These are phyloP conservation scores for Saccharomyces hybrid DNA, from an alignment of 1,139 yeast genomes.

Conservation along the genomic window DNA sequence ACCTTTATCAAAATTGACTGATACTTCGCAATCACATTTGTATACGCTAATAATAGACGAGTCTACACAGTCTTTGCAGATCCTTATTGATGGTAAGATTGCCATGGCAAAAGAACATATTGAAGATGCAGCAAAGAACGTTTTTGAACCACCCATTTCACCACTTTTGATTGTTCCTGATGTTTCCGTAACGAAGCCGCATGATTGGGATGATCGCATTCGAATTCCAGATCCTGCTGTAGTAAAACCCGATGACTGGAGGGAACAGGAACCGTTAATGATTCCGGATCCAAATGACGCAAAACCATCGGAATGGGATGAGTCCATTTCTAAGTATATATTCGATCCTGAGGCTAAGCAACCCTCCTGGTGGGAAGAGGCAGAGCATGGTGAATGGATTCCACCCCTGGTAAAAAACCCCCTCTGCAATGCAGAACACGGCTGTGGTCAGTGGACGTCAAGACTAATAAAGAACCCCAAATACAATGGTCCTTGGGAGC, in stretches of 20 bases:
- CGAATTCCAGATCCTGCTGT: constrained; percentile 60
- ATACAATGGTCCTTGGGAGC: constrained; percentile 72
- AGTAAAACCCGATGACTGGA: constrained; percentile 78
- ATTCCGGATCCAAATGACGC: constrained; percentile 59
- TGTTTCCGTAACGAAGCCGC: constrained; percentile 57
- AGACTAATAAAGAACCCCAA: constrained; percentile 60
- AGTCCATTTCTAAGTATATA: constrained; percentile 48
- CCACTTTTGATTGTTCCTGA: constrained; percentile 62
- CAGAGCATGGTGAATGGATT: constrained; percentile 78
- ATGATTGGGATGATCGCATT: constrained; percentile 68
- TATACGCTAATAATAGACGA: constrained; percentile 64
- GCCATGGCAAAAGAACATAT: constrained; percentile 62
- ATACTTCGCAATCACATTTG: constrained; percentile 46
- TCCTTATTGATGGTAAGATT: constrained; percentile 73
- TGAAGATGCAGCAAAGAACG: constrained; percentile 34
- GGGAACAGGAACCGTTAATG: constrained; percentile 47
- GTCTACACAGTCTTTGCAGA: constrained; percentile 60
- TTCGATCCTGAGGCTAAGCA: constrained; percentile 55
- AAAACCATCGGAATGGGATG: constrained; percentile 79
- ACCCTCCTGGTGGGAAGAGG: constrained; percentile 82
- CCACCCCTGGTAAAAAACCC: constrained; percentile 70
- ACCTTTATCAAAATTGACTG: constrained; percentile 54
- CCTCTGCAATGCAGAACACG: constrained; percentile 48
- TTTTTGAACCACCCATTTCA: constrained; percentile 53
- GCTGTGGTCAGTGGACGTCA: constrained; percentile 73